Evolutionary conservation across 164 flowering plant genomes (phyloP).

Genomic region (Vitis labrusca): DNA sequence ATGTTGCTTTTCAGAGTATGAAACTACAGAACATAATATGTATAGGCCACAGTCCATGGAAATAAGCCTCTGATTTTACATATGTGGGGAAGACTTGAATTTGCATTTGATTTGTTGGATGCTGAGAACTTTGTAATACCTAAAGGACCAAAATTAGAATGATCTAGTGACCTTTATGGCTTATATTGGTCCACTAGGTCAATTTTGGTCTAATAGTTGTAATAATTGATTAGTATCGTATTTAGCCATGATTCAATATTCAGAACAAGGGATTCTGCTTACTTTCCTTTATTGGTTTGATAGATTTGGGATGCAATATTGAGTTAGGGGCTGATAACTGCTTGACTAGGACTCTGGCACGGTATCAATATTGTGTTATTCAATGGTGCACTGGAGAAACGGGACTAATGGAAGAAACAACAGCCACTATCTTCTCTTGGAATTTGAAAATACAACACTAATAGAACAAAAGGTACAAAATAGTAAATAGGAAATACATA

Average conservation of each 20-base stretch:
- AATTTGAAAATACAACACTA: conserved; percentile 3
- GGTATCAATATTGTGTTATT: neutral
- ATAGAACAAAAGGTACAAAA: neutral
- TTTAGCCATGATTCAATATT: neutral
- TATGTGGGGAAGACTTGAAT: no score
- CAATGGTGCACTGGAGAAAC: neutral
- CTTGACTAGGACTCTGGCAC: neutral
- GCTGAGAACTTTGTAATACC: no score
- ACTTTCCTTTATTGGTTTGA: no score
- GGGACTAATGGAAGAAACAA: neutral
- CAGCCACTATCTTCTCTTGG: neutral
- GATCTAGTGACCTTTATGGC: no score
- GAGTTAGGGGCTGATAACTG: neutral
- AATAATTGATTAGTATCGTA: neutral
- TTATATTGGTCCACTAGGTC: no score
- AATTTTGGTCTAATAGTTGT: no score
- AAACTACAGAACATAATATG: no score
- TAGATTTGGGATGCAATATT: neutral
- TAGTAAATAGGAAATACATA: neutral
- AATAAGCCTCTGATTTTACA: no score
- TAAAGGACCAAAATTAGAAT: no score
- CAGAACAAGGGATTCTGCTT: neutral
- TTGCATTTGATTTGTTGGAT: no score
- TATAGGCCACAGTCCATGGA: no score
- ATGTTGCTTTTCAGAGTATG: no score